Evolutionary conservation across 495 filamentous ascomycete species (phyloP), one percentile per base, ranked within the genome.

Genomic region (Acidiella bohemica): DNA sequence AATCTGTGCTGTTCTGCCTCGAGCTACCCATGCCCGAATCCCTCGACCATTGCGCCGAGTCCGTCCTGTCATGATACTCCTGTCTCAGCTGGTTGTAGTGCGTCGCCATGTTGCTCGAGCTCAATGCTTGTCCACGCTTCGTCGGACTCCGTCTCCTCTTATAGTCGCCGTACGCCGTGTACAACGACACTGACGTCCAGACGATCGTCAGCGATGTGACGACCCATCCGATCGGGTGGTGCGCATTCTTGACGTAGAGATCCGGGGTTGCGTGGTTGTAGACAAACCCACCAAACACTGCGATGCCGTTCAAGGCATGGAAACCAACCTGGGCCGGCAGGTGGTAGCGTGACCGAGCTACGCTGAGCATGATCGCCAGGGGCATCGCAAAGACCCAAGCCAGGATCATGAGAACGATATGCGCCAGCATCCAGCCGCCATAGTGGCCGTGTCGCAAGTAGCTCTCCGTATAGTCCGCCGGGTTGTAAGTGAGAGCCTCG

Each of bases 211-310:
- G 66, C 65, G 73, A 81, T 9, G 81, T 87, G 22, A 80, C 67
- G 27, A 82, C 65, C 90, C 90, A 96, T 23, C 90, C 90, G 34
- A 90, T 68, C 59, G 80, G 86, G 60, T 84, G 78, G 56, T 96
- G 92, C 5, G 80, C 72, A 54, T 94, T 93, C 54, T 83, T 80
- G 36, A 76, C 72, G 55, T 95, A 96, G 1, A 97, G 62, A 56
- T 94, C 84, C 2, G 86, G 86, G 0, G 85, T 94, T 33, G 72
- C 75, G 48, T 67, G 67, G 56, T 87, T 83, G 63, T 94, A 93
- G 14, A 90, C 65, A 39, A 78, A 71, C 2, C 75, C 80, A 27
- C 86, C 53, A 18, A 92, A 54, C 38, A 92, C 49, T 26, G 80
- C 85, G 12, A 80, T 50, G 3, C 65, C 76, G 58, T 93, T 88